These are phyloP conservation scores for Candida ipomoeae DNA, from an alignment of 805 yeast genomes.

Conservation along the genomic window DNA sequence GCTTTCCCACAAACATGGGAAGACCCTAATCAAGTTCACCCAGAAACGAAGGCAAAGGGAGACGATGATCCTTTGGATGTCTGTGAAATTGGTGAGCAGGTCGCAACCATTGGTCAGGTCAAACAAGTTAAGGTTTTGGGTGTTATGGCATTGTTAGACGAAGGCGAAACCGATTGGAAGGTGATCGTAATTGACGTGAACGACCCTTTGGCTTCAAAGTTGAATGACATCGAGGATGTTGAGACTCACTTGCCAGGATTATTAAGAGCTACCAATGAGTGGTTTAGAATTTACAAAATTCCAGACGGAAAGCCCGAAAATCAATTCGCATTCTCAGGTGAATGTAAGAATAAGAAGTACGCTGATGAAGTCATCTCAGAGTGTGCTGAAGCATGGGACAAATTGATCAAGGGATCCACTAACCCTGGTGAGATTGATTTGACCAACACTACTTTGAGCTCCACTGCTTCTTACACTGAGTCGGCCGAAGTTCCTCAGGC, in stretches of 20 bases:
- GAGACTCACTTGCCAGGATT: constrained; percentile 66
- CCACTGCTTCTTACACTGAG: constrained; percentile 50
- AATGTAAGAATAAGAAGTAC: constrained; percentile 52
- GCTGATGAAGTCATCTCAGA: constrained; percentile 20
- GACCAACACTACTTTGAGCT: constrained; percentile 43
- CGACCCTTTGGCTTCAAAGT: constrained; percentile 59
- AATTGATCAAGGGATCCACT: constrained; percentile 41
- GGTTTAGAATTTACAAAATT: constrained; percentile 82
- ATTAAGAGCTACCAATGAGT: constrained; percentile 59
- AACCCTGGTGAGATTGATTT: constrained; percentile 41
- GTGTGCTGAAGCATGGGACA: constrained; percentile 66
- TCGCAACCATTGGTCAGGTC: constrained; percentile 47
- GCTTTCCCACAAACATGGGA: constrained; percentile 97
- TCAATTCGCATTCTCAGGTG: constrained; percentile 69
- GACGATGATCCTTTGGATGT: constrained; percentile 48
- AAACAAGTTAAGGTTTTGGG: constrained; percentile 60
- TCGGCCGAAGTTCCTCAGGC: constrained; percentile 62
- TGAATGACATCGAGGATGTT: constrained; percentile 66
- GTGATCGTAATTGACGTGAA: constrained; percentile 63
- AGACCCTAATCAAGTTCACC: constrained; percentile 62
- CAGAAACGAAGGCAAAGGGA: constrained; percentile 45
- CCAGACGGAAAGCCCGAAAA: constrained; percentile 80
- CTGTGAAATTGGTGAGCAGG: constrained; percentile 47
- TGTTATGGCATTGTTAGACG: constrained; percentile 76
- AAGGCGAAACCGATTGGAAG: constrained; percentile 98